phyloP scores from a whole-genome alignment of 176 grass and related monocot genomes.

The Avena insularis region DNA sequence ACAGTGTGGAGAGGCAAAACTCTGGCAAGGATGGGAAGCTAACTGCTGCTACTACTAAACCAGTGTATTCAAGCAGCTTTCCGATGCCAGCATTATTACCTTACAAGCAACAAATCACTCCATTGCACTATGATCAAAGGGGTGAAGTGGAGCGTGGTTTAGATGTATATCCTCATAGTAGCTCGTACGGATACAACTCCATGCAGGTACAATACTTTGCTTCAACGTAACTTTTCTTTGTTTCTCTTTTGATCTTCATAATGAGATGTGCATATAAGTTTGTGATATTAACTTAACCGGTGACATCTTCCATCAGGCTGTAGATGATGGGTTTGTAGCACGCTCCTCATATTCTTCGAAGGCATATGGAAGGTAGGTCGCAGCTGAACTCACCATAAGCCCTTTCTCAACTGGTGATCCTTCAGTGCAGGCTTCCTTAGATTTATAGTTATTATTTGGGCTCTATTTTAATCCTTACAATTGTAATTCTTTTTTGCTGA shows the following conservation, averaged over 20 bases:
- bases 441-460: not conserved
- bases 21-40: slow-evolving; percentile 67
- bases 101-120: slow-evolving; percentile 46
- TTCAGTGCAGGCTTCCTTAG: slow-evolving; percentile 1
- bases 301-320: slow-evolving; percentile 52
- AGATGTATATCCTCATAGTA: slow-evolving; percentile 58
- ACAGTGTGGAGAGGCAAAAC: slow-evolving; percentile 74
- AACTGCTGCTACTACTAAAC: slow-evolving; percentile 49
- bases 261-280: slow-evolving; percentile 26
- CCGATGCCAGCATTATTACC: slow-evolving; percentile 66
- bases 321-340: slow-evolving; percentile 61
- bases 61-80: slow-evolving; percentile 61
- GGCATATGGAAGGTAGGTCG: slow-evolving; percentile 69
- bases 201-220: slow-evolving; percentile 63
- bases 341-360: slow-evolving; percentile 71
- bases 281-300: slow-evolving; percentile 1
- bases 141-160: slow-evolving; percentile 66
- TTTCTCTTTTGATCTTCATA: slow-evolving; percentile 20
- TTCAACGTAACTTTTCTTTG: slow-evolving; percentile 12
- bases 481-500: slow-evolving; percentile 41
- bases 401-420: slow-evolving; percentile 5
- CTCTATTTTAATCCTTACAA: slow-evolving; percentile 16
- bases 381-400: slow-evolving; percentile 31
- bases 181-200: slow-evolving; percentile 73
- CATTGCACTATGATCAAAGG: slow-evolving; percentile 71